Evolutionary conservation across 2,329 filamentous ascomycete genomes (phyloP).

Genomic region (Paraphaeosphaeria sporulosa): DNA sequence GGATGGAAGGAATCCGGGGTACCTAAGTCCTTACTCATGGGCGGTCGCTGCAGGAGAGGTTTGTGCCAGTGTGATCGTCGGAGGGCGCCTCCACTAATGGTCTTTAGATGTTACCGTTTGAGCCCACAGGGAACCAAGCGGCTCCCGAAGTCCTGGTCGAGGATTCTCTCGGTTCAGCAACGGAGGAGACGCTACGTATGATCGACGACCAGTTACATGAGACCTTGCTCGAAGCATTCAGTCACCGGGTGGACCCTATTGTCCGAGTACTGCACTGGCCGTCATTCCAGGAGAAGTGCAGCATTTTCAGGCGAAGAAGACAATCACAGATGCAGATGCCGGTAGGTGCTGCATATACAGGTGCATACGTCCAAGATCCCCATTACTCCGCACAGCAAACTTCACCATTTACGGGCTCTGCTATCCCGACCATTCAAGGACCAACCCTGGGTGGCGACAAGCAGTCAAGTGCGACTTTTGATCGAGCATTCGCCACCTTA

Average conservation of each 20-base stretch:
- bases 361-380: constrained; percentile 16
- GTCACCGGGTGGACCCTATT: constrained; percentile 29
- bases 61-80: background rate
- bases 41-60: constrained; percentile 28
- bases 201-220: constrained; percentile 27
- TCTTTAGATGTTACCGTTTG: constrained; percentile 8
- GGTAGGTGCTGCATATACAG: constrained; percentile 12
- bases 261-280: constrained; percentile 32
- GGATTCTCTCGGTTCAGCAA: constrained; percentile 5
- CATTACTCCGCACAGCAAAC: constrained; percentile 17
- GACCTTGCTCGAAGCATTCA: constrained; percentile 22
- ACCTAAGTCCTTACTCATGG: constrained; percentile 33
- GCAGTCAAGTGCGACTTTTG: background rate
- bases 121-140: background rate
- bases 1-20: constrained; percentile 17
- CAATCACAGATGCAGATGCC: constrained; percentile 8
- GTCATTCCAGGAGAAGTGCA: constrained; percentile 24
- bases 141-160: constrained; percentile 3
- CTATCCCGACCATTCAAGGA: background rate
- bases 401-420: background rate
- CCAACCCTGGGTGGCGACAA: background rate
- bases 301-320: constrained; percentile 13
- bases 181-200: constrained; percentile 14
- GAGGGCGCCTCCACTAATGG: background rate
- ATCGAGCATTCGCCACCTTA: constrained; percentile 22